A percentile compares a stretch with the other conserved stretches of the same genome.
Evolutionary conservation across 208 protist species (phyloP).

Genomic region (Trypanosoma vivax): DNA sequence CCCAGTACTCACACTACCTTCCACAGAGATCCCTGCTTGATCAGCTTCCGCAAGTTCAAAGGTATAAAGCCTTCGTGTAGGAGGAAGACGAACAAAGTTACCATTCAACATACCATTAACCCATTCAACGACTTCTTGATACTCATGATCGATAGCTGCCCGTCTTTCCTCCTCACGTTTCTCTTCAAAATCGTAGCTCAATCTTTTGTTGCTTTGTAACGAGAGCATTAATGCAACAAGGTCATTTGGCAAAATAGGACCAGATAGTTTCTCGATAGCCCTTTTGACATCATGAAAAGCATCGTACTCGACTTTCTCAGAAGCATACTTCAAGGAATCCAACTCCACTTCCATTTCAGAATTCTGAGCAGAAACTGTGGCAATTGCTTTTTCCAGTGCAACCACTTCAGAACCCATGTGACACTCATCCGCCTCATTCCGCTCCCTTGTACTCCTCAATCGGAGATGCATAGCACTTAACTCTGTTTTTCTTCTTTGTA

Average conservation of each 20-base stretch:
- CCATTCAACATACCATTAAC: slow-evolving; percentile 10
- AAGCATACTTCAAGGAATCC: slow-evolving; percentile 11
- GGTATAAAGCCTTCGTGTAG: slow-evolving; percentile 6
- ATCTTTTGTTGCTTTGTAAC: slow-evolving; percentile 10
- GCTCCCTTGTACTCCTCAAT: slow-evolving; percentile 30
- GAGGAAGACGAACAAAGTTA: slow-evolving; percentile 11
- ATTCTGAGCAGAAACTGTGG: slow-evolving; percentile 8
- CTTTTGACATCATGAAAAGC: slow-evolving; percentile 6
- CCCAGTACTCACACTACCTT: too few relatives aligned
- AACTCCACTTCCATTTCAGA: slow-evolving; percentile 17
- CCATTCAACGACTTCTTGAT: slow-evolving; percentile 24
- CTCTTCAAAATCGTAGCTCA: slow-evolving; percentile 21
- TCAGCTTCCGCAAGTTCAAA: slow-evolving; percentile 5
- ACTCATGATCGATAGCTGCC: slow-evolving; percentile 3
- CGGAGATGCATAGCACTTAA: slow-evolving; percentile 43
- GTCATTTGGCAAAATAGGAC: slow-evolving; percentile 13
- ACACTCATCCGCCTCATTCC: slow-evolving; percentile 32
- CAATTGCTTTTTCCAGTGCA: slow-evolving; percentile 19
- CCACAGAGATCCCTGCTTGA: not conserved
- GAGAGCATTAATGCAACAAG: slow-evolving; percentile 18
- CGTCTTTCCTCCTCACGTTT: slow-evolving; percentile 14
- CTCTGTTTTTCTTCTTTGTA: slow-evolving; percentile 43
- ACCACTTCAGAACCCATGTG: slow-evolving; percentile 28
- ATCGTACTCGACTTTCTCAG: slow-evolving; percentile 9
- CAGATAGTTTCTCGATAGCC: slow-evolving; percentile 12